A percentile compares a stretch with the other conserved stretches of the same genome.
These are phyloP conservation scores for Hemisphaericaspora xylofermentans DNA, from an alignment of 1,139 yeast species.

Conservation along the genomic window DNA sequence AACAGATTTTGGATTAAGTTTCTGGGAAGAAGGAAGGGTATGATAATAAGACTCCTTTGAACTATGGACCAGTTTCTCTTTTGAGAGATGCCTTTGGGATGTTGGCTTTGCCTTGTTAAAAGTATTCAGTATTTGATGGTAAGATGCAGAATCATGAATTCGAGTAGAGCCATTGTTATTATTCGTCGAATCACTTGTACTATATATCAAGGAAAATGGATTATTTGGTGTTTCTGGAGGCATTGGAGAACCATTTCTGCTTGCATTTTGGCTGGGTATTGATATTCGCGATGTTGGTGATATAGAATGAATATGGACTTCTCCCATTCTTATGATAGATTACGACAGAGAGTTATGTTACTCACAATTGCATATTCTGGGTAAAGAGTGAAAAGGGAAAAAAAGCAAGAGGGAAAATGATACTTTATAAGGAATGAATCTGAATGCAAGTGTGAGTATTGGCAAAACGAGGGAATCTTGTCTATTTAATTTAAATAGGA, in stretches of 20 bases:
- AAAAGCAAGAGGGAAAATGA: too few species aligned
- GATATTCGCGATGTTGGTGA: not conserved
- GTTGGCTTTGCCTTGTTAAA: not conserved
- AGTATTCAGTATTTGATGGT: not conserved
- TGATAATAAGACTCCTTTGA: not conserved
- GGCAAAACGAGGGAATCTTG: too few species aligned
- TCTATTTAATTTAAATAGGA: too few species aligned
- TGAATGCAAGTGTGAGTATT: too few species aligned
- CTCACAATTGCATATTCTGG: too few species aligned
- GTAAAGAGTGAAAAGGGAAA: too few species aligned
- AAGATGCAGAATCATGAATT: not conserved
- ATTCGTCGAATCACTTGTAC: not conserved
- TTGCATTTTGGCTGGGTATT: not conserved
- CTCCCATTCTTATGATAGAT: too few species aligned
- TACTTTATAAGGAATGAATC: too few species aligned
- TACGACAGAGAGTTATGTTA: too few species aligned
- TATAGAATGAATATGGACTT: not conserved
- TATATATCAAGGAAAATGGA: conserved; percentile 24
- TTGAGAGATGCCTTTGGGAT: not conserved
- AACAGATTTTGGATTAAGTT: conserved; percentile 10
- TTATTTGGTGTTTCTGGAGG: conserved; percentile 17
- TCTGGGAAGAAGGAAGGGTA: not conserved
- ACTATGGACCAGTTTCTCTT: not conserved
- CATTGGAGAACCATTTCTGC: not conserved
- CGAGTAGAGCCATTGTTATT: not conserved